Base-by-base conservation (phyloP, 495 filamentous ascomycete genomes). In the Lasiosphaeriaceae sp. region DNA sequence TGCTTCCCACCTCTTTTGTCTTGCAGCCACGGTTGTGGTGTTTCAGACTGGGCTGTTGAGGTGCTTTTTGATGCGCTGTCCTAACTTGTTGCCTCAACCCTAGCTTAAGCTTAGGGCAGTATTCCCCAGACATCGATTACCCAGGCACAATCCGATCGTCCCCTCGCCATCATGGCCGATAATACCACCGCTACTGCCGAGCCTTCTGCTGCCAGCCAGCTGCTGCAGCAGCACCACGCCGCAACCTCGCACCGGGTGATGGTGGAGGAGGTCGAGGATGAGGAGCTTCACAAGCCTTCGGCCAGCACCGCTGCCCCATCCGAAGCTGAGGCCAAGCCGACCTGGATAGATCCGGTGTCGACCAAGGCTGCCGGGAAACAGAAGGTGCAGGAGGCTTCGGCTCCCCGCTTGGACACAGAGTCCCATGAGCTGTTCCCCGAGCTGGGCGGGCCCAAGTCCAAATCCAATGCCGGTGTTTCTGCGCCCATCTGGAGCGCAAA, bases 351-450 rank as follows among this genome's bases (percentile, higher is more conserved):
- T 26, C 59, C 74, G 20, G 60, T 78, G 58, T 79, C 83, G 22
- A 67, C 81, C 47, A 87, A 85, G 67, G 78, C 81, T 8, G 80
- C 80, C 35, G 84, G 81, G 43, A 88, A 88, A 72, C 84, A 84
- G 61, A 84, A 78, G 65, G 73, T 71, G 56, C 66, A 75, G 46
- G 70, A 76, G 52, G 76, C 80, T 47, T 57, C 75, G 11, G 67
- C 9, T 31, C 9, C 26, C 26, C 26, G 74, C 44, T 67, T 96
- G 46, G 89, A 97, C 70, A 88, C 90, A 8, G 78, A 86, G 60
- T 96, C 92, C 3, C 88, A 92, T 65, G 93, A 96, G 71, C 75
- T 86, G 41, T 98, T 98, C 75, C 94, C 94, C 19, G 84, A 90
- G 35, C 80, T 98, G 47, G 94, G 90, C 49, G 84, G 86, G 48